These are phyloP conservation scores for Eucalyptus marginata DNA, from an alignment of 345 rosid species.

Conservation along the genomic window DNA sequence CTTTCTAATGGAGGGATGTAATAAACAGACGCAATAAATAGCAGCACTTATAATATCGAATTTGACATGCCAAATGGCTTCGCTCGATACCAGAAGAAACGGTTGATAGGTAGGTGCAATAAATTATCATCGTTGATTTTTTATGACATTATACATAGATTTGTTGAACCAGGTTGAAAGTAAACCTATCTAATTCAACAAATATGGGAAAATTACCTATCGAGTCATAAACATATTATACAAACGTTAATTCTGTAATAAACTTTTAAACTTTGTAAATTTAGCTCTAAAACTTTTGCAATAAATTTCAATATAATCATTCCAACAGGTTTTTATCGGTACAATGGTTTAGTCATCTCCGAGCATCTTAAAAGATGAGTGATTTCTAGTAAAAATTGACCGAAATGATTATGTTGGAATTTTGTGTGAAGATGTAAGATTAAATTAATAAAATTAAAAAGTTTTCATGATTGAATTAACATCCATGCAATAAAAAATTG, in stretches of 20 bases:
- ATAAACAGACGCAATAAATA: neutral
- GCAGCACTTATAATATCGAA: neutral
- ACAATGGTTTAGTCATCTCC: fast-evolving
- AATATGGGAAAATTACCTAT: neutral
- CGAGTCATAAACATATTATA: fast-evolving
- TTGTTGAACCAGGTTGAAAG: neutral
- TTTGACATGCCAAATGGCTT: neutral
- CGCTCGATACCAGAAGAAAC: neutral
- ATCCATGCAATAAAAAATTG: fast-evolving
- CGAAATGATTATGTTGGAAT: fast-evolving
- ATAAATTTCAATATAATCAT: neutral
- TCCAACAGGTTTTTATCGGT: fast-evolving
- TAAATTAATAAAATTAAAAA: fast-evolving
- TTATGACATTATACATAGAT: neutral
- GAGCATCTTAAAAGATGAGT: fast-evolving
- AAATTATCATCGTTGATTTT: neutral
- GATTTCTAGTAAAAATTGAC: neutral
- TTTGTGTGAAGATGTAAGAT: fast-evolving
- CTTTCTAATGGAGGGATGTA: neutral
- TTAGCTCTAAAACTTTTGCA: fast-evolving
- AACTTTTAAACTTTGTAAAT: fast-evolving
- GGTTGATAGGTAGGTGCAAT: neutral
- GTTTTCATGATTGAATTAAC: fast-evolving
- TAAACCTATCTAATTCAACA: neutral
- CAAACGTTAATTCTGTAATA: fast-evolving